Base-by-base conservation (phyloP, 2,329 filamentous ascomycete species). In the Dactylonectria macrodidyma region DNA sequence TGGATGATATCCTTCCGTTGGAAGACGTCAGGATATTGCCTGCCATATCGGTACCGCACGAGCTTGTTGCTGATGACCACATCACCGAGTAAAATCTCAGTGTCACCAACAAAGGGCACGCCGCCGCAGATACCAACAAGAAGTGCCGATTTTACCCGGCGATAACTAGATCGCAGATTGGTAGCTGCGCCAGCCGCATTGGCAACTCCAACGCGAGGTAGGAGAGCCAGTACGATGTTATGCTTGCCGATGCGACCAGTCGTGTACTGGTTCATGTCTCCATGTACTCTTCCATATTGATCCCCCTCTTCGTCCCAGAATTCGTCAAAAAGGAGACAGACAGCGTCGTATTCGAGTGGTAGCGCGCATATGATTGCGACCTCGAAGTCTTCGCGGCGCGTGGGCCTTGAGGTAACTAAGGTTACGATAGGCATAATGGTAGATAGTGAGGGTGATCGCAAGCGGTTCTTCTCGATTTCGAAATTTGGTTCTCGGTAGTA, bases 121-220 rank as follows among this genome's bases (percentile, higher is more conserved):
- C 80, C 82, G 0, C 82, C 83, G 54, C 83, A 85, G 2, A 85
- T 75, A 0, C 83, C 84, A 5, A 81, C 79, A 0, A 85, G 54
- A 1, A 85, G 33, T 1, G 68, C 78, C 0, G 84, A 69, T n/a
- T 70, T 75, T 5, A 86, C 64, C 4, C 67, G 65, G 0, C 63
- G 51, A 48, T 79, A 85, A 56, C 80, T 84, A 1, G 68, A 70
- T 0, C 76, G 75, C 10, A 84, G 59, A n/a, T 70, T 75, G 0
- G 76, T 65, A 0, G 78, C 69, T 0, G 76, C 68, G 2, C 55
- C 57, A 0, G 79, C 75, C 0, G 79, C 75, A 36, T 36, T 75
- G 34, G 50, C 70, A 33, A 74, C 81, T 10, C 80, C 79, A 58
- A 78, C 80, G 3, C 50, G 48, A 2, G 76, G 65, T 1, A 79